Percentiles rank a stretch among this genome's conserved stretches.
Evolutionary conservation across 73 alveolate species (phyloP).

Genomic region (Paramecium pentaurelia): DNA sequence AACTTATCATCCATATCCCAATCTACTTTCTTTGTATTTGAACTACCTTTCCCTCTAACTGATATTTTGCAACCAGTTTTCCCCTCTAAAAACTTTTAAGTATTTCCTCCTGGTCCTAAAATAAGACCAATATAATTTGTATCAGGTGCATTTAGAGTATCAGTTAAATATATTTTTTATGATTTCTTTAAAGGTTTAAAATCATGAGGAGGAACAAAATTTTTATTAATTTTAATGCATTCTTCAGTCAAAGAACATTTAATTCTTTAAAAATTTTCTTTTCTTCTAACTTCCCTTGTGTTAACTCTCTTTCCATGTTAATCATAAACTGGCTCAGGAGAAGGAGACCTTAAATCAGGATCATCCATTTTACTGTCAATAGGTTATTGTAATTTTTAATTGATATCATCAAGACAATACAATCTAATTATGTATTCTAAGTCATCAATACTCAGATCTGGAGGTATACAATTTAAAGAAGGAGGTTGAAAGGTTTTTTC

Average conservation of each 20-base stretch:
- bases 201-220: conserved; percentile 93
- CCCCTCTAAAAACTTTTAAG: conserved; percentile 83
- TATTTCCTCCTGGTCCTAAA: conserved; percentile 95
- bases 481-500: conserved; percentile 70
- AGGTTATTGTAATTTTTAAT: conserved; percentile 81
- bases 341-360: conserved; percentile 94
- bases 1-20: conserved; percentile 88
- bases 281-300: conserved; percentile 88
- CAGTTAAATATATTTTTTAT: conserved; percentile 83
- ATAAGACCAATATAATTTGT: conserved; percentile 80
- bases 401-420: conserved; percentile 92
- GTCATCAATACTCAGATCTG: conserved; percentile 57
- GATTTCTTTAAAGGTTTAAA: conserved; percentile 90
- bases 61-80: conserved; percentile 89
- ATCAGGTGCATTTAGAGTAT: conserved; percentile 75
- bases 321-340: conserved; percentile 97
- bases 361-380: conserved; percentile 86
- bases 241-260: conserved; percentile 85
- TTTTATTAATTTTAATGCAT: conserved; percentile 79
- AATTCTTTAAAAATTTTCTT: conserved; percentile 85
- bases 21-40: conserved; percentile 70
- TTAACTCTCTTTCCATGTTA: conserved; percentile 88
- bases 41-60: conserved; percentile 95
- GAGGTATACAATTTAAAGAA: conserved; percentile 66
- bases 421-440: conserved; percentile 80